phyloP scores from a whole-genome alignment of 352 stramenopile genomes.

The Phytophthora citrophthora region DNA sequence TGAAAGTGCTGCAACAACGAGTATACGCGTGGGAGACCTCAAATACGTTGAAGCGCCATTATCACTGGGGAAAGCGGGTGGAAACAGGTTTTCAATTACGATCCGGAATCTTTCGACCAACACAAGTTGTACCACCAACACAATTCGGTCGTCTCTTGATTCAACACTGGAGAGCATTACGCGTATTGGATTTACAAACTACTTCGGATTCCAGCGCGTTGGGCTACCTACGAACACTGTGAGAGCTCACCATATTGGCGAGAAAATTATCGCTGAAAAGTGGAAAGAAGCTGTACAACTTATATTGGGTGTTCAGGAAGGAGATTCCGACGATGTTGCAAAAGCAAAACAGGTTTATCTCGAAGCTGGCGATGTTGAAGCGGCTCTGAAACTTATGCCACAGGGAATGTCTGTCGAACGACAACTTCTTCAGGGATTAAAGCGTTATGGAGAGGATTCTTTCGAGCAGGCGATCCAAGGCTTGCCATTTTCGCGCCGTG shows the following conservation, averaged over 20 bases:
- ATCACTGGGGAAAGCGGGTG: slow-evolving; percentile 54
- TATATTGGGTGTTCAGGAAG: slow-evolving; percentile 47
- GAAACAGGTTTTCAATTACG: slow-evolving; percentile 74
- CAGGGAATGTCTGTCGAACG: slow-evolving; percentile 53
- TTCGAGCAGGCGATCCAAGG: slow-evolving; percentile 62
- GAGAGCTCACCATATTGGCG: slow-evolving; percentile 72
- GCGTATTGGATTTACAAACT: slow-evolving; percentile 72
- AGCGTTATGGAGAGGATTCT: slow-evolving; percentile 55
- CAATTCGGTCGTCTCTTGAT: slow-evolving; percentile 24
- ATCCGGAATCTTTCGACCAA: slow-evolving; percentile 45
- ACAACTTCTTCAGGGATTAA: slow-evolving; percentile 69
- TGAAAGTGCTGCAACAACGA: slow-evolving; percentile 5
- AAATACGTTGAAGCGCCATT: slow-evolving; percentile 59
- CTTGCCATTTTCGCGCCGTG: slow-evolving; percentile 61
- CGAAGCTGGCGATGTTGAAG: slow-evolving; percentile 54
- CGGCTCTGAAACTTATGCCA: slow-evolving; percentile 62
- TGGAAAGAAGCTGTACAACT: slow-evolving; percentile 60
- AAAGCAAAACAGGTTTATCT: slow-evolving; percentile 58
- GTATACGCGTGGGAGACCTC: slow-evolving; percentile 56
- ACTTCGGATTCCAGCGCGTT: slow-evolving; percentile 86
- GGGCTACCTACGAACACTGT: slow-evolving; percentile 50
- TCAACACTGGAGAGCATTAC: slow-evolving; percentile 38
- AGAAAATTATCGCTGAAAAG: slow-evolving; percentile 66
- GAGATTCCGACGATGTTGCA: slow-evolving; percentile 40
- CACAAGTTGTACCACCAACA: slow-evolving; percentile 1